Percentiles rank a stretch among this genome's conserved stretches.
Evolutionary conservation across 2,329 filamentous ascomycete genomes (phyloP).

Genomic region (Exophiala oligosperma): DNA sequence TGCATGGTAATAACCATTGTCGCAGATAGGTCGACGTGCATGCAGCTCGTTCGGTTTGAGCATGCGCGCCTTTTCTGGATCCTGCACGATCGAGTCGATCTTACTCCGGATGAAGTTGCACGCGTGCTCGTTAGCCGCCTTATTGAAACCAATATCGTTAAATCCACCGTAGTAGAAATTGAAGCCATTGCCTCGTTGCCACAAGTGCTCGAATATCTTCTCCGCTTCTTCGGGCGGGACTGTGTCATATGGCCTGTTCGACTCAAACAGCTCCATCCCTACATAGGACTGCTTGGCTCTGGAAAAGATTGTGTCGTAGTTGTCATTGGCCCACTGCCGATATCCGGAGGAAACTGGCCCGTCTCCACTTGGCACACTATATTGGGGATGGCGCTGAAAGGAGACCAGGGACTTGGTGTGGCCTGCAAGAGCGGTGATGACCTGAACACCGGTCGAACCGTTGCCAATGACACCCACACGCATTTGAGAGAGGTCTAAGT

Average conservation of each 20-base stretch:
- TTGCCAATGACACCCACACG: slow-evolving; percentile 45
- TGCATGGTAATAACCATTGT: slow-evolving; percentile 42
- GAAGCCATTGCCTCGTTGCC: slow-evolving; percentile 39
- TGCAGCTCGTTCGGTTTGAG: slow-evolving; percentile 20
- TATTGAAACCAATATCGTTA: slow-evolving; percentile 37
- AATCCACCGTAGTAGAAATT: slow-evolving; percentile 40
- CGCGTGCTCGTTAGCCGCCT: slow-evolving; percentile 51
- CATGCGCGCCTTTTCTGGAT: slow-evolving; percentile 42
- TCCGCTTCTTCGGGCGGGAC: slow-evolving; percentile 16
- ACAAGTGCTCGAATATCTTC: slow-evolving; percentile 32
- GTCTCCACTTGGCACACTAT: slow-evolving; percentile 11
- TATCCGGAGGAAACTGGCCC: slow-evolving; percentile 8
- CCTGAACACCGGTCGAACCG: slow-evolving; percentile 44
- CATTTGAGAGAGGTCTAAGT: slow-evolving; percentile 16
- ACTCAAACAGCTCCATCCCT: slow-evolving; percentile 16
- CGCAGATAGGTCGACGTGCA: slow-evolving; percentile 22
- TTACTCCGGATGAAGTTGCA: slow-evolving; percentile 59
- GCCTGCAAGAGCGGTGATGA: slow-evolving; percentile 28
- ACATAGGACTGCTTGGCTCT: slow-evolving; percentile 31
- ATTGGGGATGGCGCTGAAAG: slow-evolving; percentile 38
- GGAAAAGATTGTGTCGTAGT: slow-evolving; percentile 36
- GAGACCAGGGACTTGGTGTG: slow-evolving; percentile 34
- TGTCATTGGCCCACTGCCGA: slow-evolving; percentile 31
- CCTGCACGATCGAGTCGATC: slow-evolving; percentile 50
- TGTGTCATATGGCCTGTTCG: slow-evolving; percentile 25